Percentiles rank a stretch among this genome's conserved stretches.
phyloP scores from a whole-genome alignment of 306 rosid genomes.

The Pterocarpus macrocarpus region DNA sequence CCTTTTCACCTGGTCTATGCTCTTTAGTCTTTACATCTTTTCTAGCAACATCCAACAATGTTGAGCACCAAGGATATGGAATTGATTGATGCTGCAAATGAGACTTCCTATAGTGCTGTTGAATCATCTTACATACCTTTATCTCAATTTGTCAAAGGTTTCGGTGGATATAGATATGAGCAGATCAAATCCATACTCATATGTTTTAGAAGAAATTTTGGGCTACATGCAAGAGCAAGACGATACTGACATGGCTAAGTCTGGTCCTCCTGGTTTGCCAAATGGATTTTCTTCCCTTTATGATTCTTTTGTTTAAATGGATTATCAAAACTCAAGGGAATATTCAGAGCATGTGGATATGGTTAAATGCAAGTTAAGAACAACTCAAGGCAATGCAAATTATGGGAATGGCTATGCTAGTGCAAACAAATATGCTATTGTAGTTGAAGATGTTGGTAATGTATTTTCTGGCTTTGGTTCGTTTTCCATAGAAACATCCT shows the following conservation, averaged over 20 bases:
- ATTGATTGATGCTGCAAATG: conserved; percentile 34
- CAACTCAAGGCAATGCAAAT: conserved; percentile 45
- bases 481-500: conserved; percentile 42
- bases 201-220: conserved; percentile 30
- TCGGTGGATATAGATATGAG: neutral
- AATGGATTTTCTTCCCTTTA: conserved; percentile 42
- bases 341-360: conserved; percentile 49
- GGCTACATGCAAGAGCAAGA: conserved; percentile 30
- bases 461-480: conserved; percentile 30
- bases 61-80: conserved; percentile 38
- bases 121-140: conserved; percentile 19
- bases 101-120: conserved; percentile 32
- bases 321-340: conserved; percentile 35
- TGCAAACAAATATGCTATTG: conserved; percentile 35
- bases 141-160: conserved; percentile 28
- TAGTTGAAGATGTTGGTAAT: conserved; percentile 41
- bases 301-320: conserved; percentile 42
- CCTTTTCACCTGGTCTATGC: too few relatives aligned
- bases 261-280: conserved; percentile 32
- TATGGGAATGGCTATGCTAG: conserved; percentile 50
- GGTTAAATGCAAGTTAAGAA: conserved; percentile 32
- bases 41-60: too few relatives aligned
- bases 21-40: too few relatives aligned
- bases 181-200: conserved; percentile 26
- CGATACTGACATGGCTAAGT: conserved; percentile 29